phyloP scores from a whole-genome alignment of 2,329 filamentous ascomycete genomes.

The Colletotrichum sp. region DNA sequence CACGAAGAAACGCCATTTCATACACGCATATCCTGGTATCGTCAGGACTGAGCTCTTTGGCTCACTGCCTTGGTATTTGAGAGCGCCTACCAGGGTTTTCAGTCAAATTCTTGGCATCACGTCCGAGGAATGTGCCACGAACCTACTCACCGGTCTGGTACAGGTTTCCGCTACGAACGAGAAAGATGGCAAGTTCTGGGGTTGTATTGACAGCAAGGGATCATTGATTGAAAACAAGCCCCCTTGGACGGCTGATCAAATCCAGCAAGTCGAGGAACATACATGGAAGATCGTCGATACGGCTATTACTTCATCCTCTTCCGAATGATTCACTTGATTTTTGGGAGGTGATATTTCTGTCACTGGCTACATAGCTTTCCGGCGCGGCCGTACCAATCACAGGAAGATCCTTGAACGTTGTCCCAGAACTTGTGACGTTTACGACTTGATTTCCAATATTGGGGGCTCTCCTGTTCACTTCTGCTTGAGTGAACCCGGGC shows the following conservation, averaged over 20 bases:
- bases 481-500: background rate
- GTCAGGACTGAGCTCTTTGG: constrained; percentile 37
- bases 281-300: constrained; percentile 34
- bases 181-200: constrained; percentile 28
- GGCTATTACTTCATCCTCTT: background rate
- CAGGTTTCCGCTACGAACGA: constrained; percentile 11
- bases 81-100: constrained; percentile 14
- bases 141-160: constrained; percentile 27
- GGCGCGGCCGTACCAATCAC: background rate
- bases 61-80: constrained; percentile 35
- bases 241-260: constrained; percentile 31
- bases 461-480: background rate
- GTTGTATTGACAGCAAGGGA: constrained; percentile 33
- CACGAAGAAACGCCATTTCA: constrained; percentile 31
- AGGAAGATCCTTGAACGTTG: background rate
- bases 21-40: constrained; percentile 44
- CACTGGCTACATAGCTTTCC: background rate
- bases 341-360: accelerated
- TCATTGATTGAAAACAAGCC: constrained; percentile 27
- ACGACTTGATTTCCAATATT: background rate
- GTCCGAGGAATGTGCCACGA: constrained; percentile 30
- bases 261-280: constrained; percentile 31
- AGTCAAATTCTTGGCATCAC: constrained; percentile 25
- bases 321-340: background rate
- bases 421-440: background rate